Percentiles rank a stretch among this genome's conserved stretches.
phyloP scores from a whole-genome alignment of 768 basidiomycete species.

The Russula earlei region DNA sequence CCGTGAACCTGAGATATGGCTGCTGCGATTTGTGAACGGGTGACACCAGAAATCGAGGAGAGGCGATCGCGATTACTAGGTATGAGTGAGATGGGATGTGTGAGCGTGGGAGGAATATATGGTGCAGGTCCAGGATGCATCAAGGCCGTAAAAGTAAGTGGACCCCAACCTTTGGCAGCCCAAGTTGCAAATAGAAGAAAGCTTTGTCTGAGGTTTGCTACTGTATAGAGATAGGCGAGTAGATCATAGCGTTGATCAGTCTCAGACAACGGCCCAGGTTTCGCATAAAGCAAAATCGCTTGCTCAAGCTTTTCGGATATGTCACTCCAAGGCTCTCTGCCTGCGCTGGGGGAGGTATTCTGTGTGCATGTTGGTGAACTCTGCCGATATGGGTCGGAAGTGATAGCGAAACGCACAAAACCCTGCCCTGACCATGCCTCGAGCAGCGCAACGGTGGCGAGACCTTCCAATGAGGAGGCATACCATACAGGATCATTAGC shows the following conservation, averaged over 20 bases:
- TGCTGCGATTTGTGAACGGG: slow-evolving; percentile 55
- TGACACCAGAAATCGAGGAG: slow-evolving; percentile 57
- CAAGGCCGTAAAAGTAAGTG: slow-evolving; percentile 66
- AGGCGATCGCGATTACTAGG: slow-evolving; percentile 49
- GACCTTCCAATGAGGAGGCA: slow-evolving; percentile 77
- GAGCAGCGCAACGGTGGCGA: slow-evolving; percentile 68
- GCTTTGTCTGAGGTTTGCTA: slow-evolving; percentile 61
- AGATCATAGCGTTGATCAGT: slow-evolving; percentile 48
- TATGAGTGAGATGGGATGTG: slow-evolving; percentile 33
- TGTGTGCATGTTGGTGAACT: background rate
- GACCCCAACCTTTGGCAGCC: slow-evolving; percentile 85
- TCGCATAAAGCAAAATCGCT: slow-evolving; percentile 51
- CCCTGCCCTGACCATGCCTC: slow-evolving; percentile 83
- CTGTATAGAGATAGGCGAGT: slow-evolving; percentile 57
- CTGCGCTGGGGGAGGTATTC: slow-evolving; percentile 15
- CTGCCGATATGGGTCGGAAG: background rate
- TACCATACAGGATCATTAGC: slow-evolving; percentile 82
- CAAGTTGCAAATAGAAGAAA: slow-evolving; percentile 69
- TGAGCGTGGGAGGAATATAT: slow-evolving; percentile 49
- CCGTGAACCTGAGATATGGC: slow-evolving; percentile 70
- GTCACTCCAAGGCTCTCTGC: slow-evolving; percentile 68
- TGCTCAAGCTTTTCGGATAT: slow-evolving; percentile 60
- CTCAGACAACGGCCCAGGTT: slow-evolving; percentile 38
- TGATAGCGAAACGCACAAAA: slow-evolving; percentile 40
- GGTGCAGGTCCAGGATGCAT: slow-evolving; percentile 53